phyloP scores from a whole-genome alignment of 2,329 filamentous ascomycete genomes.

The Claviceps arundinis region DNA sequence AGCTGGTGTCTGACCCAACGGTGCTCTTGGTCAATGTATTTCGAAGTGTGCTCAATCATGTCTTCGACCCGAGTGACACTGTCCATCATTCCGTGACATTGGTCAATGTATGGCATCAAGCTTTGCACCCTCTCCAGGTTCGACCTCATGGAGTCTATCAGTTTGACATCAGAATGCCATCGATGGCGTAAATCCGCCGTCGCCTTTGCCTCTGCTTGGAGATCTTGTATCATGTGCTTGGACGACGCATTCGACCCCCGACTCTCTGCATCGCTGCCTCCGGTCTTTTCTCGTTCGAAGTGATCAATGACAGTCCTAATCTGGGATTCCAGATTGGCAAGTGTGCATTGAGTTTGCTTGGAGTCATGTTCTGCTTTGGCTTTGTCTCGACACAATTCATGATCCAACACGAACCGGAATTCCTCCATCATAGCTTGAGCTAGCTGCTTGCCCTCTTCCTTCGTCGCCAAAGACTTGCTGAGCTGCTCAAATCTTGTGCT shows the following conservation, averaged over 20 bases:
- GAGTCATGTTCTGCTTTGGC: conserved; percentile 9
- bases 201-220: conserved; percentile 12
- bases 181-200: conserved; percentile 11
- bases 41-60: conserved; percentile 16
- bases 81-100: conserved; percentile 13
- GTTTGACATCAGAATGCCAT: conserved; percentile 17
- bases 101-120: conserved; percentile 14
- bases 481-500: conserved; percentile 1
- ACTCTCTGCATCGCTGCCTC: background rate
- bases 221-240: conserved; percentile 9
- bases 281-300: conserved; percentile 2
- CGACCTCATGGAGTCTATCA: conserved; percentile 13
- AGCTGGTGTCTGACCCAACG: conserved; percentile 17
- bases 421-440: conserved; percentile 9
- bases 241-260: conserved; percentile 4
- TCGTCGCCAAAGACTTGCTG: conserved; percentile 1
- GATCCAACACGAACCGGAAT: conserved; percentile 12
- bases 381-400: conserved; percentile 12
- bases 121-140: conserved; percentile 14
- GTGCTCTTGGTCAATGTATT: conserved; percentile 16
- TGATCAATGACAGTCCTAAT: conserved; percentile 11
- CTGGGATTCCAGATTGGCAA: conserved; percentile 9
- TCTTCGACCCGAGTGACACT: conserved; percentile 15
- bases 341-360: conserved; percentile 6
- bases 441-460: conserved; percentile 6